A percentile compares a stretch with the other conserved stretches of the same genome.
These are phyloP conservation scores for Spergularia bocconei DNA, from an alignment of 148 eudicot genomes.

Conservation along the genomic window DNA sequence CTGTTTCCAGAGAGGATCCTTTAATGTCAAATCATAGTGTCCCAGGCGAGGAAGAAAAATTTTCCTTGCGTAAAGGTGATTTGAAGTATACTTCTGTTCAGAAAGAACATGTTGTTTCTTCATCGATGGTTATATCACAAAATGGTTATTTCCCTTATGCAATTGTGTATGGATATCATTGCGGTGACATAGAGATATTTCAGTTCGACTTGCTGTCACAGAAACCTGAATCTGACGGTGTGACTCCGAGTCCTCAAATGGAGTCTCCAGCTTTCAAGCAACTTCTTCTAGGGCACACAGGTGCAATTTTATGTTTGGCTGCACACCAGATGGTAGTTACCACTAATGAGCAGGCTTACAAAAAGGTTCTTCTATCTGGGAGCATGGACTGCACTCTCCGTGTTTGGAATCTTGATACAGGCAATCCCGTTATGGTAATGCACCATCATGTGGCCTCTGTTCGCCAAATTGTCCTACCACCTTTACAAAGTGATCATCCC, in stretches of 20 bases:
- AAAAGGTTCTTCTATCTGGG: slow-evolving; percentile 69
- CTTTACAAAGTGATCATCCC: slow-evolving; percentile 59
- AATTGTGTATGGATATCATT: slow-evolving; percentile 79
- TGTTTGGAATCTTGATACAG: slow-evolving; percentile 85
- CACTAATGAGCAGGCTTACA: slow-evolving; percentile 35
- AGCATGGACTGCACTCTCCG: slow-evolving; percentile 89
- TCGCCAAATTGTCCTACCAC: slow-evolving; percentile 78
- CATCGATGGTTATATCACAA: slow-evolving; percentile 88
- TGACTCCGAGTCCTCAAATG: slow-evolving; percentile 27
- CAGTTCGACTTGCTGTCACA: slow-evolving; percentile 42
- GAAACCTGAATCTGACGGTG: slow-evolving; percentile 30
- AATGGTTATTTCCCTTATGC: slow-evolving; percentile 57
- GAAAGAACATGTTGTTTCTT: slow-evolving; percentile 49
- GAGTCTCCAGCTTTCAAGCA: slow-evolving; percentile 46
- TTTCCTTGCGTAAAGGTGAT: slow-evolving; percentile 29
- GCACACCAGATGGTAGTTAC: slow-evolving; percentile 55
- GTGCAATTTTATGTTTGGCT: slow-evolving; percentile 88
- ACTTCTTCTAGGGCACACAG: slow-evolving; percentile 65
- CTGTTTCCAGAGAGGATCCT: slow-evolving; percentile 15
- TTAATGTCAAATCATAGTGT: slow-evolving; percentile 6
- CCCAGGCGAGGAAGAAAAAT: slow-evolving; percentile 21
- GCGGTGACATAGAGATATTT: slow-evolving; percentile 78
- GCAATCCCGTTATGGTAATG: slow-evolving; percentile 57
- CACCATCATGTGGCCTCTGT: slow-evolving; percentile 98
- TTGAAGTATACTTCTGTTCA: slow-evolving; percentile 27